Evolutionary conservation across 2,329 filamentous ascomycete species (phyloP).

Genomic region (Zymoseptoria brevis): DNA sequence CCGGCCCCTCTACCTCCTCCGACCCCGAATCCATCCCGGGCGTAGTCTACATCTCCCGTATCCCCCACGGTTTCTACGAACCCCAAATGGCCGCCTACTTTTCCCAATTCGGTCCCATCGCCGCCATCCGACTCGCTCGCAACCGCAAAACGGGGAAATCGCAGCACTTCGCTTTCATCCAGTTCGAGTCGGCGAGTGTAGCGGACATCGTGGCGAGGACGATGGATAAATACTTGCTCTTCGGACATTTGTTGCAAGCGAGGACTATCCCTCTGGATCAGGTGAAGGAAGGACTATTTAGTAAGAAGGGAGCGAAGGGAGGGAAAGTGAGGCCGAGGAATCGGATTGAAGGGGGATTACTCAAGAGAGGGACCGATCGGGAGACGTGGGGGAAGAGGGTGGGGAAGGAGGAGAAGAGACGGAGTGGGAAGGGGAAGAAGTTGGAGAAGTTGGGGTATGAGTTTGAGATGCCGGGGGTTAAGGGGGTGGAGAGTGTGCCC

Average conservation of each 20-base stretch:
- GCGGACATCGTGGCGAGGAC: slow-evolving; percentile 88
- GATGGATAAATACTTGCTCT: slow-evolving; percentile 96
- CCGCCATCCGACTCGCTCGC: slow-evolving; percentile 70
- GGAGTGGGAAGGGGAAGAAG: slow-evolving; percentile 62
- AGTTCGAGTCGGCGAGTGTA: slow-evolving; percentile 70
- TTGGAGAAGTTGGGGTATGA: slow-evolving; percentile 78
- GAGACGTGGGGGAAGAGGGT: slow-evolving; percentile 73
- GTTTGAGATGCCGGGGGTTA: slow-evolving; percentile 66
- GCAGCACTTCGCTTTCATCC: slow-evolving; percentile 92
- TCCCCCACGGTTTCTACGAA: slow-evolving; percentile 96
- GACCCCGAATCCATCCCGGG: slow-evolving; percentile 54
- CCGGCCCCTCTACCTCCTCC: slow-evolving; percentile 30
- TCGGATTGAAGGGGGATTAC: slow-evolving; percentile 68
- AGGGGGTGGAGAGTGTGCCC: slow-evolving; percentile 50
- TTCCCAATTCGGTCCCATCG: slow-evolving; percentile 80
- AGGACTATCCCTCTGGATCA: slow-evolving; percentile 68
- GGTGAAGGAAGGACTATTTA: slow-evolving; percentile 75
- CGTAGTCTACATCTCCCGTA: slow-evolving; percentile 80
- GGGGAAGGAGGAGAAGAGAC: slow-evolving; percentile 61
- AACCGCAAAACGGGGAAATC: slow-evolving; percentile 86
- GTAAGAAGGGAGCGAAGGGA: slow-evolving; percentile 53
- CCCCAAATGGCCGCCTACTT: slow-evolving; percentile 92
- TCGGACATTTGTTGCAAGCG: slow-evolving; percentile 87
- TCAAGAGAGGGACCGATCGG: slow-evolving; percentile 65
- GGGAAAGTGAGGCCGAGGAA: slow-evolving; percentile 81